Base-by-base conservation (phyloP, 2,329 filamentous ascomycete species). In the Coniella vitis region DNA sequence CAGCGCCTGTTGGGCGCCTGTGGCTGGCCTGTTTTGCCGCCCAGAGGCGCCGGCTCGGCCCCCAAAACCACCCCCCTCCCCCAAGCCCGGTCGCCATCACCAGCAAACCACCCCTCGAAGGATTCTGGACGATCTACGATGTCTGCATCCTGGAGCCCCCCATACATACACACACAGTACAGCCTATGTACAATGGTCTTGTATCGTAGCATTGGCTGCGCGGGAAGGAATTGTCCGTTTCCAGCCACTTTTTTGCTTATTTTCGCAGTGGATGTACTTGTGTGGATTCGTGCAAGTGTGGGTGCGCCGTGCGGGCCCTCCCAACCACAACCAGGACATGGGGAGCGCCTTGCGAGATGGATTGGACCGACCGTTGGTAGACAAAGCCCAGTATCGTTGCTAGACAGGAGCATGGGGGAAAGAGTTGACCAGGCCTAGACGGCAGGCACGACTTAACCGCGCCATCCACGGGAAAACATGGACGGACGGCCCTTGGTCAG, bases 61-160 rank as follows among this genome's bases (percentile, higher is more conserved):
- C 32, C 35, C 19, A 50, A 39, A 16, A 16, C 38, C 17, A 32
- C 25, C 25, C 25, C 25, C 25, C 47, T 42, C 41, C 41, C 41
- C 42, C 44, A 49, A 46, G 48, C 41, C 38, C 49, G 5, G 10
- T 10, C 25, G 10, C 25, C 25, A 29, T 10, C 25, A 29, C 10
- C 25, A 29, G 25, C 25, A 29, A 10, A n/a, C n/a, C 25, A 29
- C 25, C 25, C 31, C 46, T 49, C 32, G 43, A 49, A 52, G 49
- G 46, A 45, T 49, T 52, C 25, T 20, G 44, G 32, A 38, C 43
- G 49, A 53, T 53, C 51, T 45, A 47, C 51, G 47, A 53, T 47
- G 20, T 47, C 29, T 47, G 51, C 43, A 53, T 39, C 47, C 40
- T n/a, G n/a, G 48, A 10, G 25, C 25, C 25, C 25, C 25, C 5